Base-by-base conservation (phyloP, 352 stramenopile genomes). In the Peronospora destructor region DNA sequence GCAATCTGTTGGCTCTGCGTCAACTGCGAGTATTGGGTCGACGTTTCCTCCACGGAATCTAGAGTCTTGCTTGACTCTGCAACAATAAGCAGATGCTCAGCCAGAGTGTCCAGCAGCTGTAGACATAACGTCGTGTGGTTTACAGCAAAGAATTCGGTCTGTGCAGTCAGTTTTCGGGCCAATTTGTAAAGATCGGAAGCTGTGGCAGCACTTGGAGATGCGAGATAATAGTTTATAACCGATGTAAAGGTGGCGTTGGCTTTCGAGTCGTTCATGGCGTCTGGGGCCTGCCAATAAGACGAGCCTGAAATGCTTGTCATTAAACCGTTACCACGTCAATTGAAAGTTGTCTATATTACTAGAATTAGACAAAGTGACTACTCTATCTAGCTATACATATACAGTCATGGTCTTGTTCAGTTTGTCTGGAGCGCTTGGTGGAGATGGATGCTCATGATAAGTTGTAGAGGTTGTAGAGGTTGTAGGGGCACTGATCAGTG, bases 81-180 rank as follows among this genome's bases (percentile, higher is more conserved):
- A 21, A 73, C 38, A 47, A 34, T 47, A 30, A 84, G 30, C 3
- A 80, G 29, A 56, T 84, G 73, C 35, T 82, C 71, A 1, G 78
- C 72, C 2, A 89, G 37, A 16, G 69, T 67, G 44, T 86, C 73
- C 4, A 89, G 58, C n/a, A 87, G 41, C 36, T 72, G 72, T 9
- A 87, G 59, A 46, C 58, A 66, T 2, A 84, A 49, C 36, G 65
- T 14, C 25, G 59, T 54, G 46, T 84, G 66, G 45, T 73, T 73
- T 34, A 45, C 34, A 30, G 73, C 45, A 45, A 87, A 86, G 25
- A 73, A 71, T 38, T 59, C 32, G 34, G 56, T 67, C 43, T 76
- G 56, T 42, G 52, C 48, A 0, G 62, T 73, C 7, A 63, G 29
- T 50, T 72, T 77, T 16, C 65, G 71, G 25, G 66, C 71, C 35